Base-by-base conservation (phyloP, 2,329 filamentous ascomycete genomes). In the Scleromitrula shiraiana region DNA sequence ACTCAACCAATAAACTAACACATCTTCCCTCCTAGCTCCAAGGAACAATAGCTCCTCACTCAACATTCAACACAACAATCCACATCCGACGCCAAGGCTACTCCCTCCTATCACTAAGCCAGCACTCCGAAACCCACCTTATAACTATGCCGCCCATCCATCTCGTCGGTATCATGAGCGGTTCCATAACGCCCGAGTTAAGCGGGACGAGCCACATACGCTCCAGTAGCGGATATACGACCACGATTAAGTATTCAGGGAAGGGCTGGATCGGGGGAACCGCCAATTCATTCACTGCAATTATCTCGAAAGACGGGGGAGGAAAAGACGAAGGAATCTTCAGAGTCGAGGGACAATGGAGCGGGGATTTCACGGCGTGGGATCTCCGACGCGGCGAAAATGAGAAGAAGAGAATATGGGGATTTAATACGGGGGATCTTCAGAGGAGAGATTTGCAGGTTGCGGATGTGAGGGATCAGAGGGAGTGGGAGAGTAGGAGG, bases 41-140 rank as follows among this genome's bases (percentile, higher is more conserved):
- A 71, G 91, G 93, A 40, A 95, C 95, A 72, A 95, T 96, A 59
- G 90, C 87, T 5, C 91, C 96, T 63, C 96, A 95, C 68, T 89
- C 90, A 5, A 93, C 87, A 23, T 96, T 97, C 68, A 87, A 85
- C 53, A 84, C 84, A 59, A 95, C 90, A 30, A 95, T 97, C 66
- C 85, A 91, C 60, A 85, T 97, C 63, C 95, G 94, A 73, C 87
- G 95, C 68, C 83, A 93, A 58, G 91, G 91, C 39, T 90, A 96
- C 63, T 90, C 89, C 24, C 72, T 94, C 24, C 75, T 94, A 53
- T 87, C 88, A 42, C 70, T 96, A 52, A 83, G 85, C 23, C 57
- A 69, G 44, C 67, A 67, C 42, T 57, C 64, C 46, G 66, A 71
- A 53, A 80, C 78, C 57, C 93, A 94, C 71, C 76, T 96, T 54